phyloP scores from a whole-genome alignment of 805 yeast species.

The Ogataea henricii region DNA sequence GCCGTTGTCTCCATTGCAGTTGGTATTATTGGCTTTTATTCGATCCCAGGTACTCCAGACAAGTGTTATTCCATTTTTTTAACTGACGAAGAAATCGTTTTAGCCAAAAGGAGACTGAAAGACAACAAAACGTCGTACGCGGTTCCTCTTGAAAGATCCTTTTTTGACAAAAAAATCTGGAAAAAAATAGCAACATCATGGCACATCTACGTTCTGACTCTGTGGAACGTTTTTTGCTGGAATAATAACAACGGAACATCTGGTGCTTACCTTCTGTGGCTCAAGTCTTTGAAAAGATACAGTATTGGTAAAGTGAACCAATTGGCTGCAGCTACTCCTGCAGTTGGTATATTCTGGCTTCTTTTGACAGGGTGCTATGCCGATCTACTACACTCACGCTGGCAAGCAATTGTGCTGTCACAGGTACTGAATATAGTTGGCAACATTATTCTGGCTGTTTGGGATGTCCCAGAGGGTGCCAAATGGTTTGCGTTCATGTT shows the following conservation, averaged over 20 bases:
- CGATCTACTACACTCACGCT: slow-evolving; percentile 28
- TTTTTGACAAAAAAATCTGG: slow-evolving; percentile 40
- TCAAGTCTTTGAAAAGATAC: slow-evolving; percentile 35
- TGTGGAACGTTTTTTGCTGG: slow-evolving; percentile 26
- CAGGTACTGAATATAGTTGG: slow-evolving; percentile 43
- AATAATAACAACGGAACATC: slow-evolving; percentile 36
- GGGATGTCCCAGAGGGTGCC: slow-evolving; percentile 50
- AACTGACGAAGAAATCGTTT: slow-evolving; percentile 42
- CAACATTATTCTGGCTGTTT: slow-evolving; percentile 38
- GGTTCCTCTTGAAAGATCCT: slow-evolving; percentile 36
- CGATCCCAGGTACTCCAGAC: slow-evolving; percentile 48
- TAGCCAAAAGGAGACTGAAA: slow-evolving; percentile 48
- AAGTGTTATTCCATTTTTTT: slow-evolving; percentile 42
- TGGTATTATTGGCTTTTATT: slow-evolving; percentile 44
- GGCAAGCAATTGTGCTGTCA: slow-evolving; percentile 31
- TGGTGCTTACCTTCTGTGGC: slow-evolving; percentile 27
- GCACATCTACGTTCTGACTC: slow-evolving; percentile 33
- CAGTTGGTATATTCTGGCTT: slow-evolving; percentile 20
- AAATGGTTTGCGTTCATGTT: slow-evolving; percentile 38
- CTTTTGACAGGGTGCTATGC: slow-evolving; percentile 22
- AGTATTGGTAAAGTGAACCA: slow-evolving; percentile 41
- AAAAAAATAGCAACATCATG: slow-evolving; percentile 49
- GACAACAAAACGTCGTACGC: slow-evolving; percentile 28
- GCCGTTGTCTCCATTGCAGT: slow-evolving; percentile 41
- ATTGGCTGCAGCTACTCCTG: slow-evolving; percentile 38